Conservation (phyloP, 1,284 basidiomycete genomes). For the Ganoderma resinaceum region DNA sequence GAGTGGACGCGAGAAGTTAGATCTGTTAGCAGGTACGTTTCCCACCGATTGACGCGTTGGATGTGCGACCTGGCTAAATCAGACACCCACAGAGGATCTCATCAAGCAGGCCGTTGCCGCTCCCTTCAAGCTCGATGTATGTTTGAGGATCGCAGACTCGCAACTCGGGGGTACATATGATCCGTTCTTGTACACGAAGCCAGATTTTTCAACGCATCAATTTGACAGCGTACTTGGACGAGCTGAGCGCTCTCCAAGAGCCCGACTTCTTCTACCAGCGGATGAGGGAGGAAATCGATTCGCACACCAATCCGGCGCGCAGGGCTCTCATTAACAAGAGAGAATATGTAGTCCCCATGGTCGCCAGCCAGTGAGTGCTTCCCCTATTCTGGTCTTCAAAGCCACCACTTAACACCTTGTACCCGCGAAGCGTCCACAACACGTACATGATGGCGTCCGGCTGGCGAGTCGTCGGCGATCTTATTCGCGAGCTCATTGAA, state of each 20-base stretch:
- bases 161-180: conserved; percentile 65
- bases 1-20: conserved; percentile 78
- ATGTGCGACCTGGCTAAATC: conserved; percentile 1
- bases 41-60: conserved; percentile 6
- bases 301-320: conserved; percentile 38
- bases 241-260: conserved; percentile 69
- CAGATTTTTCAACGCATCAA: neutral
- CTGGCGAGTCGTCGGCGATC: conserved; percentile 71
- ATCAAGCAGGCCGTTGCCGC: conserved; percentile 63
- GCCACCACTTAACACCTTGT: neutral
- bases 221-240: conserved; percentile 64
- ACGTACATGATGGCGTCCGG: conserved; percentile 77
- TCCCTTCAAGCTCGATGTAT: conserved; percentile 69
- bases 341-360: conserved; percentile 55
- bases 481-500: conserved; percentile 57
- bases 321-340: conserved; percentile 5
- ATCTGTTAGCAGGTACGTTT: conserved; percentile 71
- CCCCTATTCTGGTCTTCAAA: conserved; percentile 1
- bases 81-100: conserved; percentile 63
- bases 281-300: conserved; percentile 60
- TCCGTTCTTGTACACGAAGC: neutral
- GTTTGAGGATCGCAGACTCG: conserved; percentile 70
- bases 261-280: conserved; percentile 61
- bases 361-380: conserved; percentile 61
- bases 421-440: conserved; percentile 68